Base-by-base conservation (phyloP, 2,329 filamentous ascomycete genomes). In the Fusarium coffeatum region DNA sequence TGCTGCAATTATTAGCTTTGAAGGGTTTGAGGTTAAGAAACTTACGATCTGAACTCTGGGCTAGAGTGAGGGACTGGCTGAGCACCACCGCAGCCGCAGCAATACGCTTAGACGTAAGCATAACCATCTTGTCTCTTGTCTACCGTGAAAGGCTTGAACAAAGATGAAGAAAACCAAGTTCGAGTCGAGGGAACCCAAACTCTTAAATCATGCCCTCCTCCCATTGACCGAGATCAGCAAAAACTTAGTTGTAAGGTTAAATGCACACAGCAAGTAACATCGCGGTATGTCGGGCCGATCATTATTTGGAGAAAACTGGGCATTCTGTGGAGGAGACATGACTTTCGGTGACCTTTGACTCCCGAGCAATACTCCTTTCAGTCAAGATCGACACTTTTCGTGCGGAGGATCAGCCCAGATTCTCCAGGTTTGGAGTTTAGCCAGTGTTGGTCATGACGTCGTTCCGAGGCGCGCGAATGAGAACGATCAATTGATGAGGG, bases 1-100 rank as follows among this genome's bases (percentile, higher is more conserved):
- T 43, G 83, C 87, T 88, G 27, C 2, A 16, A 11, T 22, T n/a
- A 34, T 71, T 16, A 69, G 64, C 23, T 13, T 41, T 7, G 2
- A 5, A 8, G 3, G 15, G 1, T 3, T 1, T 10, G 5, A 30
- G 6, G 10, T 2, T 5, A 9, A 11, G 37, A 9, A 27, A 60
- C 61, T 13, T n/a, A 61, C 63, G 48, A 3, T 3, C 4, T 12
- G 63, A 66, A 11, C 8, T 49, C n/a, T 49, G 23, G 12, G 63
- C 55, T 3, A 43, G 3, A 30, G 40, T 43, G 4, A 66, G 40
- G 9, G n/a, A 40, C 8, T 66, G 62, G 11, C 55, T 7, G 13
- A 61, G 8, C 16, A 55, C 30, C 6, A 61, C 20, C 10, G 23
- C 25, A 16, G 48, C 28, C 5, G 55, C 37, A 16, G 37, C n/a